Base-by-base conservation (phyloP, 129 eudicot species). In the Mikania micrantha region DNA sequence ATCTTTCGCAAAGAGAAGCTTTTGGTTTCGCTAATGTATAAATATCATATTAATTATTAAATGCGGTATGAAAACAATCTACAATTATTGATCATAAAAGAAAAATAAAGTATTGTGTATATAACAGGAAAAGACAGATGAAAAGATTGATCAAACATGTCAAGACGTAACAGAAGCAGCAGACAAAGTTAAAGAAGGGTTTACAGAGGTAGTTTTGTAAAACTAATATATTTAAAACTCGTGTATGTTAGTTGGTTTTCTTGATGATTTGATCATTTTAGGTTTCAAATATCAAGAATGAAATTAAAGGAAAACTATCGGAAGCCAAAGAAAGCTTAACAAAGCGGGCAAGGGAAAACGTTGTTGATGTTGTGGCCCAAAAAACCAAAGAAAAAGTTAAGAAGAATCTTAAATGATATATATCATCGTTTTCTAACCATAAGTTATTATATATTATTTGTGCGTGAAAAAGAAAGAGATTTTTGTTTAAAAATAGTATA, bases 131-230 rank as follows among this genome's bases (percentile, higher is more conserved):
- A 60, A 70, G 25, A 69, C 63, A 20, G 81, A 82, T 13, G 76
- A 74, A n/a, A 74, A 78, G 64, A 73, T 74, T 5, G 79, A 81
- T 67, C 60, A 84, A 71, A 82, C 85, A n/a, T 73, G 83, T 21
- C 66, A 71, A 28, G 84, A 81, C 72, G 79, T 82, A 12, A 72
- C 65, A 2, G 79, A 84, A 45, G 90, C 90, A 19, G 83, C 90
- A 2, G 80, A 72, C 0, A 75, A 78, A 50, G 76, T 84, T 10
- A 84, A 80, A 40, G 71, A 78, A 71, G 90, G 86, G 5, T 78
- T 76, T 4, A 69, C 77, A 0, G 60, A 82, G 78, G 82, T 82
- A 32, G 69, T 17, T 31, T 22, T 10, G 13, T 19, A 19, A 3
- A 12, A 13, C 4, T 7, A n/a, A n/a, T n/a, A n/a, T n/a, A n/a